Evolutionary conservation across 1,284 basidiomycete species (phyloP).

Genomic region (Bjerkandera adusta): DNA sequence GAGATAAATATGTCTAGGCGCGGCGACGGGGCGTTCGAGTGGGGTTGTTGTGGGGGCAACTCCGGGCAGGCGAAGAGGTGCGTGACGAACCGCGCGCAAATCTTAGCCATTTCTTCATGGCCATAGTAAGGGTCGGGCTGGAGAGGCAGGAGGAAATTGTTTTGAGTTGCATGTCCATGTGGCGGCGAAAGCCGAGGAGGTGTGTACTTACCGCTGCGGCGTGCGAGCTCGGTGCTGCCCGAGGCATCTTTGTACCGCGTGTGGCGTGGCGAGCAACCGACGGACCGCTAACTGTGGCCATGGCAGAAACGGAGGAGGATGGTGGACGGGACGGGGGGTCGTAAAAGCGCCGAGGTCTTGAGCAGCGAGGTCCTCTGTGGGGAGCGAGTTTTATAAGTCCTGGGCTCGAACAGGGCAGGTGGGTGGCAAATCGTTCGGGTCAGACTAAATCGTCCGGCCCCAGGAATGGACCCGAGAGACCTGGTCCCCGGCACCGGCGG

Average conservation of each 20-base stretch:
- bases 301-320: constrained; percentile 17
- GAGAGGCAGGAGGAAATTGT: constrained; percentile 8
- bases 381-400: constrained; percentile 4
- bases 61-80: constrained; percentile 78
- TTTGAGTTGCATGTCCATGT: neutral
- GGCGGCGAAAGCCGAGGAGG: neutral
- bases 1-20: constrained; percentile 82
- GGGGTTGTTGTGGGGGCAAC: constrained; percentile 29
- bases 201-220: constrained; percentile 16
- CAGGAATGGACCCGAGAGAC: neutral
- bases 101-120: constrained; percentile 62
- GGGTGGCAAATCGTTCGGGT: neutral
- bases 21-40: constrained; percentile 47
- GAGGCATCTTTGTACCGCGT: constrained; percentile 24
- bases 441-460: neutral
- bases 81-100: constrained; percentile 77
- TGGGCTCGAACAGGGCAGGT: no score
- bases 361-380: constrained; percentile 3
- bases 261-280: constrained; percentile 29
- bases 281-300: constrained; percentile 31
- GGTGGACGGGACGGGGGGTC: constrained; percentile 8
- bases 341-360: constrained; percentile 6
- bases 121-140: constrained; percentile 74
- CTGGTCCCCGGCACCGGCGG: no score
- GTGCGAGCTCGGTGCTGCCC: constrained; percentile 19